Conservation (phyloP, 495 filamentous ascomycete genomes). For the Penicillium coffeae region DNA sequence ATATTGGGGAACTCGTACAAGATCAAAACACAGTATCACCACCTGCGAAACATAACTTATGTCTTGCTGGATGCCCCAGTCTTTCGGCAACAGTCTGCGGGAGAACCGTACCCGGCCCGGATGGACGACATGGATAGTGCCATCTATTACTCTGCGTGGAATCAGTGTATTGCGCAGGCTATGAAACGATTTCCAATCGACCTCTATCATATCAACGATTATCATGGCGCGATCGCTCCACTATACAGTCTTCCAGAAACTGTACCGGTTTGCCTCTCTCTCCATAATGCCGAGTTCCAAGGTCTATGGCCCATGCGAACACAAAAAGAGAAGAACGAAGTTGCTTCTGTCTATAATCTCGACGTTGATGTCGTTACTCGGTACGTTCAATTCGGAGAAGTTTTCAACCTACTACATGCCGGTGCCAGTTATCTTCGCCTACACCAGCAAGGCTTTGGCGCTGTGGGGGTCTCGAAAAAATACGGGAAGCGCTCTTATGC, state of each 20-base stretch:
- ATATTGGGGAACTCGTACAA: slow-evolving; percentile 64
- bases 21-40: slow-evolving; percentile 63
- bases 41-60: slow-evolving; percentile 65
- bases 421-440: slow-evolving; percentile 70
- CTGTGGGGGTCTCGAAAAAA: slow-evolving; percentile 70
- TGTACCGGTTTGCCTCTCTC: slow-evolving; percentile 45
- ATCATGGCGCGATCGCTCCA: slow-evolving; percentile 70
- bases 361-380: slow-evolving; percentile 37
- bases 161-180: slow-evolving; percentile 63
- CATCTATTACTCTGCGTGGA: slow-evolving; percentile 73
- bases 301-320: slow-evolving; percentile 72
- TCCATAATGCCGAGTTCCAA: slow-evolving; percentile 72
- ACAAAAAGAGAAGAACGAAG: slow-evolving; percentile 61
- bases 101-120: slow-evolving; percentile 65
- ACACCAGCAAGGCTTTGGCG: slow-evolving; percentile 71
- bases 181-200: slow-evolving; percentile 60
- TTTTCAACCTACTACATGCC: slow-evolving; percentile 71
- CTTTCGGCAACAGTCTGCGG: slow-evolving; percentile 64
- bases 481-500: slow-evolving; percentile 73
- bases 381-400: slow-evolving; percentile 59
- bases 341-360: slow-evolving; percentile 69
- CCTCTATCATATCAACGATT: slow-evolving; percentile 79
- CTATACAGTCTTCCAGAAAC: slow-evolving; percentile 65
- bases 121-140: slow-evolving; percentile 74
- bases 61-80: slow-evolving; percentile 67